A percentile compares a stretch with the other conserved stretches of the same genome.
Conservation (phyloP, 805 yeast species). For the Saccharomycopsis babjevae region DNA sequence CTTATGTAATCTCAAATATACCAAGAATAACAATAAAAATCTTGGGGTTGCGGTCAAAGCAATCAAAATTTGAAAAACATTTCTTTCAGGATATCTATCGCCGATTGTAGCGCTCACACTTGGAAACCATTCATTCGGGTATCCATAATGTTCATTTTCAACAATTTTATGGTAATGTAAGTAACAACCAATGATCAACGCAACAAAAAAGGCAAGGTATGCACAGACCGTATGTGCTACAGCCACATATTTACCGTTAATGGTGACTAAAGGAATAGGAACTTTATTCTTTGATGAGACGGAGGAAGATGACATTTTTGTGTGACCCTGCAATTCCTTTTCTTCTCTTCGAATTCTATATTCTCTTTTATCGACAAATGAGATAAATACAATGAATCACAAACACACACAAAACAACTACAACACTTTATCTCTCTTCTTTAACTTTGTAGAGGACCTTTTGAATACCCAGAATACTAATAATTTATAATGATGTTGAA, state of each 20-base stretch:
- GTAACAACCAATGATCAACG: constrained; percentile 61
- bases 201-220: constrained; percentile 60
- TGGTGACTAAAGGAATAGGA: constrained; percentile 16
- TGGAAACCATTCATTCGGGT: constrained; percentile 98
- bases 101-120: constrained; percentile 96
- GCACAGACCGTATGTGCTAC: constrained; percentile 67
- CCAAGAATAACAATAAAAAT: constrained; percentile 49
- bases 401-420: too few relatives aligned
- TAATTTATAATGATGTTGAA: background rate
- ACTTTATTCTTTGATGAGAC: background rate
- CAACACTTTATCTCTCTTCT: too few relatives aligned
- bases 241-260: constrained; percentile 62
- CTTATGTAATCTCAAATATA: constrained; percentile 38
- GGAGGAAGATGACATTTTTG: background rate
- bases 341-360: background rate
- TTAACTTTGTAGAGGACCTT: too few relatives aligned
- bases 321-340: background rate
- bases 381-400: too few relatives aligned
- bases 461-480: too few relatives aligned
- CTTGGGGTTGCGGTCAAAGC: constrained; percentile 93
- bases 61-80: constrained; percentile 81
- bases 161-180: constrained; percentile 87
- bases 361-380: background rate
- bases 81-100: constrained; percentile 91
- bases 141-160: constrained; percentile 73